Conservation (phyloP, 495 filamentous ascomycete species). For the Echria macrotheca region DNA sequence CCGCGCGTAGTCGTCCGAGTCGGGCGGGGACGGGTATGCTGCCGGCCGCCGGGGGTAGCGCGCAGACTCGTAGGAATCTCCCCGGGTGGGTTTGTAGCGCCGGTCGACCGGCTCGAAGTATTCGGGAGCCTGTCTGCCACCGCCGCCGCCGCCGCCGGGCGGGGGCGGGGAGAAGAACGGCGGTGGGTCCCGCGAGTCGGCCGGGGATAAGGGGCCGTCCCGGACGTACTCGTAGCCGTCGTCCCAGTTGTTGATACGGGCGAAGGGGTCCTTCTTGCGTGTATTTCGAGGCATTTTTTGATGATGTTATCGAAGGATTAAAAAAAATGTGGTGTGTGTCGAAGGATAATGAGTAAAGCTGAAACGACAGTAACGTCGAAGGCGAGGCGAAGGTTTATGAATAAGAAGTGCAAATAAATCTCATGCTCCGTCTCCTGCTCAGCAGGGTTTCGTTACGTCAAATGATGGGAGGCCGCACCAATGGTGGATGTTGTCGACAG, state of each 20-base stretch:
- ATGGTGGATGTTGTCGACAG: too few relatives aligned
- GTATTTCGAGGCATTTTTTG: constrained; percentile 7
- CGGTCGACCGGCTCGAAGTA: background rate
- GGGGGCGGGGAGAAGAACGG: constrained; percentile 8
- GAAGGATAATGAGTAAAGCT: background rate
- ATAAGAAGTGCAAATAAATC: background rate
- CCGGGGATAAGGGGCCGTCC: constrained; percentile 5
- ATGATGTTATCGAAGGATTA: background rate
- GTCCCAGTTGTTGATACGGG: constrained; percentile 23
- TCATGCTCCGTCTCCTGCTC: too few relatives aligned
- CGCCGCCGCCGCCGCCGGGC: constrained; percentile 6
- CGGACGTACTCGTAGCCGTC: constrained; percentile 20
- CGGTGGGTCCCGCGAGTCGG: background rate
- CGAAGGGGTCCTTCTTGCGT: constrained; percentile 14
- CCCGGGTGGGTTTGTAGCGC: too few relatives aligned
- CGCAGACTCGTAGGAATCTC: too few relatives aligned
- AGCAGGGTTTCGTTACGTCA: constrained; percentile 6
- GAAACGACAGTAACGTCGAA: background rate
- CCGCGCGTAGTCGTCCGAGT: background rate
- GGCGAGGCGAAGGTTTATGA: background rate
- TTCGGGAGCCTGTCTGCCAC: background rate
- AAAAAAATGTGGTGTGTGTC: background rate
- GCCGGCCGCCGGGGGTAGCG: background rate
- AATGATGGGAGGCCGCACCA: background rate
- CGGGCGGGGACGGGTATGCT: background rate